Conservation (phyloP, 768 basidiomycete species). For the Termitomyces sp. region DNA sequence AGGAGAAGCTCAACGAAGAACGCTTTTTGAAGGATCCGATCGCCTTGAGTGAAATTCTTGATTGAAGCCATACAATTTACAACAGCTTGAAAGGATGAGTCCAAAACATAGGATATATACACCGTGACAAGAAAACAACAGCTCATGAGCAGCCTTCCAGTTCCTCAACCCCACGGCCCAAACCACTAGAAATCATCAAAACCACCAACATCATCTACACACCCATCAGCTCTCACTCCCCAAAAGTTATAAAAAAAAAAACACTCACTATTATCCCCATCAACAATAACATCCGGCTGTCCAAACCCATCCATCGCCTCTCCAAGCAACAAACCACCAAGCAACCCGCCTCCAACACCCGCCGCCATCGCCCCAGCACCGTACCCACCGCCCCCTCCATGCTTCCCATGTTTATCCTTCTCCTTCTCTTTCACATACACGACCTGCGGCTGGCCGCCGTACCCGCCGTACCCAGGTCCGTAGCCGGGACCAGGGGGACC, state of each 20-base stretch:
- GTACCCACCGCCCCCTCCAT: conserved; percentile 15
- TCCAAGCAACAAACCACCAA: conserved; percentile 25
- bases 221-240: background rate
- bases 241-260: background rate
- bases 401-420: conserved; percentile 30
- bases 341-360: conserved; percentile 3
- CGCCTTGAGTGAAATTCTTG: no score
- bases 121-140: no score
- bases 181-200: background rate
- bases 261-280: conserved; percentile 1
- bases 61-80: no score
- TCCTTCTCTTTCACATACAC: conserved; percentile 30
- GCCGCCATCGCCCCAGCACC: conserved; percentile 15
- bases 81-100: no score
- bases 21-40: no score
- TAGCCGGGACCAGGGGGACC: background rate
- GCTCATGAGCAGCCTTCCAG: no score
- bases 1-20: no score
- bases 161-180: background rate
- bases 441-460: conserved; percentile 32
- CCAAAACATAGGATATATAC: no score
- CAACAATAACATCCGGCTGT: background rate
- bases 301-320: conserved; percentile 8
- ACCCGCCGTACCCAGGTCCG: conserved; percentile 12
- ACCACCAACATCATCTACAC: conserved; percentile 3